Evolutionary conservation across 768 basidiomycete genomes (phyloP), one percentile per base, ranked within the genome.

Genomic region (Boletus insuetus): DNA sequence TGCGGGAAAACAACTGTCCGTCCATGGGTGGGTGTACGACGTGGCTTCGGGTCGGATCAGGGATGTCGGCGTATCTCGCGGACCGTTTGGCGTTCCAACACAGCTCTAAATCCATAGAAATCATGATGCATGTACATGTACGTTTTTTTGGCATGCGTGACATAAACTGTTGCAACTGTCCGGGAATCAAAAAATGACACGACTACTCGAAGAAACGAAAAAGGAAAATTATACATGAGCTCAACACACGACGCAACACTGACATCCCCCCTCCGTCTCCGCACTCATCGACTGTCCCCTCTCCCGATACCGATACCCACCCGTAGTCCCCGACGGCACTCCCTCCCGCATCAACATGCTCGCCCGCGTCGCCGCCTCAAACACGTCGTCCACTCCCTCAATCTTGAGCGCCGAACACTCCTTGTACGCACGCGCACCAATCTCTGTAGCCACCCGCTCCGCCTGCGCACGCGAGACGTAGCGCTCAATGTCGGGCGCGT

Each of bases 301-400:
- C 73, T 78, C 75, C 71, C 55, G 80, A 79, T 73, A 58, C 56
- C 64, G 69, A 61, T 77, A 78, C 16, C 80, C 79, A 42, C 82
- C 82, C 61, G 82, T 82, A 64, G 77, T 74, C 66, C 65, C 78
- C 73, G 71, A 64, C 9, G 83, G 82, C 24, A 84, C 87, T 3
- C 89, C 89, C 54, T 95, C 94, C 20, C 94, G 80, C 81, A 96
- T 94, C 54, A 98, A 74, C 91, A 98, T 97, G 68, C 93, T 94
- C 43, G 93, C 94, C 42, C 97, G 79, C 12, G 97, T 98, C 32
- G 97, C 97, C 0, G 91, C 89, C 75, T 99, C 97, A 63, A 98
- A 99, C 43, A 98, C 92, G 63, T 97, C 92, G 71, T 98, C 97
- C 14, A 96, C 94, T 51, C 94, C 94, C 74, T 91, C 87, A 50